phyloP scores from a whole-genome alignment of 2,329 filamentous ascomycete species.

The Alternaria dauci region DNA sequence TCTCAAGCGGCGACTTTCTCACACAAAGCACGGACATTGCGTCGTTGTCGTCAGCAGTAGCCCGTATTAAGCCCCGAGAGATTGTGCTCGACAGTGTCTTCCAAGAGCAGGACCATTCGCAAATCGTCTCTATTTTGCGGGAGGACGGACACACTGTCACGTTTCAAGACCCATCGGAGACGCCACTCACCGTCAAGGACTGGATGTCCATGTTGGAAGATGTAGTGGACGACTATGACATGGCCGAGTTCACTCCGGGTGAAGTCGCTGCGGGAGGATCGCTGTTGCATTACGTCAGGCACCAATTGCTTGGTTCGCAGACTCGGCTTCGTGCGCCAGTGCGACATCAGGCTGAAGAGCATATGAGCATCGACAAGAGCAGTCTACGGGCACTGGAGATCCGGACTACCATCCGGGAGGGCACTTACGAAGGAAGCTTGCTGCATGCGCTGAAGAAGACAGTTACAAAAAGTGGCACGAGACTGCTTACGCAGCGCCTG shows the following conservation, averaged over 20 bases:
- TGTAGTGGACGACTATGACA: conserved; percentile 65
- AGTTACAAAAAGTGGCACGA: conserved; percentile 87
- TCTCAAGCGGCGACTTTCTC: conserved; percentile 94
- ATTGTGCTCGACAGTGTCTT: conserved; percentile 73
- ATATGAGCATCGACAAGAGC: conserved; percentile 92
- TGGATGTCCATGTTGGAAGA: conserved; percentile 84
- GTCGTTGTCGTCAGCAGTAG: conserved; percentile 79
- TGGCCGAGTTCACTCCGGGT: conserved; percentile 66
- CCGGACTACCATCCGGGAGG: conserved; percentile 83
- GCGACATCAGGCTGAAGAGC: conserved; percentile 75
- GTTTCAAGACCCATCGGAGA: conserved; percentile 64
- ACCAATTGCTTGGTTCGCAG: conserved; percentile 77
- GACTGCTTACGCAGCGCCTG: conserved; percentile 85
- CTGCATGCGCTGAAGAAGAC: conserved; percentile 90
- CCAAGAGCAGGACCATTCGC: conserved; percentile 65
- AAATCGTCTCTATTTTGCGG: conserved; percentile 72
- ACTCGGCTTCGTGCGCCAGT: conserved; percentile 86
- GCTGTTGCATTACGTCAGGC: conserved; percentile 84
- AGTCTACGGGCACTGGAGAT: conserved; percentile 91
- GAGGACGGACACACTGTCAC: conserved; percentile 81
- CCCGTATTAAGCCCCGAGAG: conserved; percentile 84
- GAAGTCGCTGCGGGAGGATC: conserved; percentile 82
- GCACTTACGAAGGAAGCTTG: conserved; percentile 80
- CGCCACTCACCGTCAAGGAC: conserved; percentile 62
- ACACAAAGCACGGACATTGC: conserved; percentile 78